Evolutionary conservation across 1,284 basidiomycete genomes (phyloP), one percentile per base, ranked within the genome.

Genomic region (Lignosus rhinocerotis): DNA sequence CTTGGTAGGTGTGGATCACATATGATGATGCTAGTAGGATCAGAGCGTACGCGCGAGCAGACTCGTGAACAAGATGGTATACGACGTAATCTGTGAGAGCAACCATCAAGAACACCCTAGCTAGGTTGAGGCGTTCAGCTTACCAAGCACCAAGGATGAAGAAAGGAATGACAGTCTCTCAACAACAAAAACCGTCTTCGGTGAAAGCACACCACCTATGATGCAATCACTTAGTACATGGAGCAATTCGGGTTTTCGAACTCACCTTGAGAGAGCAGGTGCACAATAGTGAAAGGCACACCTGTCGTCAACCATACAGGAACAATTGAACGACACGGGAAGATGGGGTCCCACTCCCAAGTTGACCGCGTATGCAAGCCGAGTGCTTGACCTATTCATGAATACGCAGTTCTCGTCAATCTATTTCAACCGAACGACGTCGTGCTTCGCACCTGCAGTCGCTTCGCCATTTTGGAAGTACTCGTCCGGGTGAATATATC

Each of bases 401-500:
- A 11, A 30, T 44, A 19, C 25, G 25, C 25, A 25, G 25, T 25
- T 25, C 25, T 25, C 25, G 25, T 25, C 25, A 25, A 4, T 25
- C 4, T 25, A 25, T 25, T 25, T 4, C 25, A 25, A 25, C 25
- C 25, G 4, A 25, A 25, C 25, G 25, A 25, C 25, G 25, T 25
- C 25, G 25, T 25, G 25, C 25, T 8, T 39, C 57, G 6, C 21
- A 76, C 76, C 76, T 50, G 76, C 73, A 25, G 67, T 69, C n/a
- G 72, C 66, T 60, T 78, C 77, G 41, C 72, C 77, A 56, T 74
- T 77, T 65, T 78, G 76, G 62, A 77, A 75, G 59, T 76, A 69
- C 63, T 78, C 76, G 56, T 78, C 77, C 7, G 77, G 76, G 55
- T 78, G 77, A 48, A 78, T 77, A 60, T 77, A 78, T 1, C 72